Percentiles rank a stretch among this genome's conserved stretches.
These are phyloP conservation scores for Guadua angustifolia DNA, from an alignment of 176 grass and related monocot genomes.

Conservation along the genomic window DNA sequence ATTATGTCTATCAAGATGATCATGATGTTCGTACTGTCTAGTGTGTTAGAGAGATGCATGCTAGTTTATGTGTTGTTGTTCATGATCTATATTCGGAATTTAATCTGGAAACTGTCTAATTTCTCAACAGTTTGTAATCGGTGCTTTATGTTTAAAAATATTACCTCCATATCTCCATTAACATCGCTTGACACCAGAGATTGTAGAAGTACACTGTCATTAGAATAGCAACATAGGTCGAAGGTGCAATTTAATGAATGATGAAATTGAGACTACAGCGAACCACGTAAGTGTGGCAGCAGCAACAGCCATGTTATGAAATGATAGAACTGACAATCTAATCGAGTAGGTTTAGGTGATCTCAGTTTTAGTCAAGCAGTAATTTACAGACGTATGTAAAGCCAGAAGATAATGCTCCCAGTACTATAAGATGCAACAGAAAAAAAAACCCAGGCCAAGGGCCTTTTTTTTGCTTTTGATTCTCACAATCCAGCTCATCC, in stretches of 20 bases:
- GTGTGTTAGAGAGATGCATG: too few species aligned
- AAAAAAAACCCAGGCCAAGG: slow-evolving; percentile 42
- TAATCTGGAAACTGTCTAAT: too few species aligned
- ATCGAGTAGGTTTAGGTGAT: not conserved
- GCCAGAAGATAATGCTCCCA: not conserved
- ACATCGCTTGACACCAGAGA: slow-evolving; percentile 73
- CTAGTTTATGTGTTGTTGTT: too few species aligned
- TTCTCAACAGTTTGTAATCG: slow-evolving; percentile 23
- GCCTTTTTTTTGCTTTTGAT: too few species aligned
- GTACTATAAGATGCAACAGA: slow-evolving; percentile 32
- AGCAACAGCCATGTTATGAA: slow-evolving; percentile 13
- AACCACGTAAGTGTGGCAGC: slow-evolving; percentile 19
- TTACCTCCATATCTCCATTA: slow-evolving; percentile 91
- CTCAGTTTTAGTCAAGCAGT: not conserved
- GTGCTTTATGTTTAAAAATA: slow-evolving; percentile 32
- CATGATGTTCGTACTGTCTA: too few species aligned
- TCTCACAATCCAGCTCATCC: too few species aligned
- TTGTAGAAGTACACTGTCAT: slow-evolving; percentile 87
- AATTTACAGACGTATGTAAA: not conserved
- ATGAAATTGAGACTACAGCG: slow-evolving; percentile 27
- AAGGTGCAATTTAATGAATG: slow-evolving; percentile 18
- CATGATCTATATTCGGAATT: too few species aligned
- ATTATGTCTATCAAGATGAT: too few species aligned
- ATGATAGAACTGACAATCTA: slow-evolving; percentile 22
- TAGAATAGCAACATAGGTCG: slow-evolving; percentile 47